Base-by-base conservation (phyloP, 441 rosid genomes). In the Pelargonium fulgidum region DNA sequence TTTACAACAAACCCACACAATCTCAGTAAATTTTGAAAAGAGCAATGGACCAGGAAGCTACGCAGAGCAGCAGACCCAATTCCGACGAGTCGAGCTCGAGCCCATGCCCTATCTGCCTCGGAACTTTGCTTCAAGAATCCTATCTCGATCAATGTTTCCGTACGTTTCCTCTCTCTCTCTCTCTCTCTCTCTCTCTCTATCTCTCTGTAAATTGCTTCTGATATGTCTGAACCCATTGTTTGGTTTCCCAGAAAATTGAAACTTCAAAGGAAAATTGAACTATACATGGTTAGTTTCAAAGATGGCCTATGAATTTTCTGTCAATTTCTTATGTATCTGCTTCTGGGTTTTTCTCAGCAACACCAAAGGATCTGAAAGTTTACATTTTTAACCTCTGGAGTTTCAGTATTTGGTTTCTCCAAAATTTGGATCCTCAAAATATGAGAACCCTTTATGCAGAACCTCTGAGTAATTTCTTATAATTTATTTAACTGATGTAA, bases 91-190 rank as follows among this genome's bases (percentile, higher is more conserved):
- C 24, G 24, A 22, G 24, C 24, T 24, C 75, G 10, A 82, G 84
- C 70, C 88, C 92, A 58, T 90, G 96, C 73, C 96, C 96, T 16
- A 87, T 91, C 75, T 87, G 92, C 81, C 78, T 91, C 64, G 85
- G 81, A 42, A 75, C 85, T 66, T 66, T 88, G 11, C 66, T 73
- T 67, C 75, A 77, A 67, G 89, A 81, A 42, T 88, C 96, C 33
- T 93, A 89, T 75, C 90, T 91, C 4, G 96, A 93, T 69, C 77
- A 75, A 12, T 93, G 98, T 73, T 85, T 89, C 75, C 98, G 98
- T 93, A 16, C 56, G 56, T 50, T 50, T 26, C 33, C 3, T 3
- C 3, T 3, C 1, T 1, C 47, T 63, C 64, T 70, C 73, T 47
- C 56, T 52, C 36, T 62, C n/a, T n/a, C n/a, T n/a, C n/a, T n/a